Base-by-base conservation (phyloP, 163 green algal species). In the Prototheca cutis region DNA sequence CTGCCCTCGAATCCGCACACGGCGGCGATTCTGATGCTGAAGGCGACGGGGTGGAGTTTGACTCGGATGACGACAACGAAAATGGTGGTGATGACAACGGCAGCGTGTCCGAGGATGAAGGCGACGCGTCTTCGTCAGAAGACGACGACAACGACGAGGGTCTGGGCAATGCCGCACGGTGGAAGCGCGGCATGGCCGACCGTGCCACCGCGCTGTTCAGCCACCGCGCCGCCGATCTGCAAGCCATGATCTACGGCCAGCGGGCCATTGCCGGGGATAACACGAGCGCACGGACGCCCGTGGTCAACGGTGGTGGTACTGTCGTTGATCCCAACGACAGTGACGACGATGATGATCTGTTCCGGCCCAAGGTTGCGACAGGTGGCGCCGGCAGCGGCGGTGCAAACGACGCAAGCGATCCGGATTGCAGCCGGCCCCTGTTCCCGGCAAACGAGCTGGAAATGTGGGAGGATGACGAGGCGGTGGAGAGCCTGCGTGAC, bases 321-420 rank as follows among this genome's bases (percentile, higher is more conserved):
- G n/a, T n/a, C n/a, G n/a, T n/a, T n/a, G n/a, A n/a, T n/a, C n/a
- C n/a, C n/a, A n/a, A n/a, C n/a, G 72, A 72, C n/a, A 39, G 30
- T 15, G 73, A 84, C 34, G 66, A 75, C 28, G 84, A 85, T 8
- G 80, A 79, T 4, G 82, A 93, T 34, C 71, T 90, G n/a, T 90
- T 90, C 72, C 64, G 49, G 51, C 47, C 55, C 8, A 10, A 13
- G 0, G n/a, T n/a, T n/a, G n/a, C n/a, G n/a, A n/a, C n/a, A n/a
- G n/a, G n/a, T n/a, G n/a, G n/a, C n/a, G n/a, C n/a, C n/a, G n/a
- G n/a, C n/a, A n/a, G n/a, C n/a, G n/a, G n/a, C n/a, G n/a, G n/a
- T n/a, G n/a, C n/a, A n/a, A n/a, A n/a, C n/a, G n/a, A n/a, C n/a
- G n/a, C n/a, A n/a, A n/a, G n/a, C n/a, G n/a, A n/a, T n/a, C n/a